Conservation (phyloP, 2,329 filamentous ascomycete genomes). For the Colletotrichum sp. region DNA sequence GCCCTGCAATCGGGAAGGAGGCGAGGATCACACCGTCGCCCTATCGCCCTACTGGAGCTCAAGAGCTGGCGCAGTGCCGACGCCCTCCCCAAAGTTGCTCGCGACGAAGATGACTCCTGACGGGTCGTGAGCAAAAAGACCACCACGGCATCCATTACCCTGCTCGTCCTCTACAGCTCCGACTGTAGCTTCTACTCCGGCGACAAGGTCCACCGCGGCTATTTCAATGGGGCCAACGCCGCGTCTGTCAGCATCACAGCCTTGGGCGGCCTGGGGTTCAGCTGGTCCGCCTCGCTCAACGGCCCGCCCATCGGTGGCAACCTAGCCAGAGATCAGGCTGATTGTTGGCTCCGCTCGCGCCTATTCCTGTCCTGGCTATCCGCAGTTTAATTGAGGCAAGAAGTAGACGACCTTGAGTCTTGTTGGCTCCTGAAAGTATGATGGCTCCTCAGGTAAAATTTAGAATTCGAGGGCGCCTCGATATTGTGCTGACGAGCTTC, state of each 20-base stretch:
- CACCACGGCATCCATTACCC: slow-evolving; percentile 54
- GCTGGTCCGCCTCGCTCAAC: slow-evolving; percentile 70
- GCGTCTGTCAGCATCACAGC: slow-evolving; percentile 66
- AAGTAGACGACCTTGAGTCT: background rate
- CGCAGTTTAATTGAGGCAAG: background rate
- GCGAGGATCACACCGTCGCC: slow-evolving; percentile 40
- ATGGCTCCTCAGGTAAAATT: background rate
- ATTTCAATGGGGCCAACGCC: slow-evolving; percentile 67
- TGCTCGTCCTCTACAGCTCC: background rate
- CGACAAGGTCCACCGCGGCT: slow-evolving; percentile 71
- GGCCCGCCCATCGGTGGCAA: slow-evolving; percentile 64
- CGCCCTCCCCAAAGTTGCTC: slow-evolving; percentile 70
- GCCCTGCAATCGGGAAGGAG: background rate
- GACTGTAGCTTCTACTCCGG: slow-evolving; percentile 80
- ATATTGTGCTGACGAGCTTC: background rate
- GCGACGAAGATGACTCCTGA: slow-evolving; percentile 68
- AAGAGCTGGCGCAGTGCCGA: slow-evolving; percentile 73
- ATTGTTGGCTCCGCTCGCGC: too few species aligned
- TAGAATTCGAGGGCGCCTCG: background rate
- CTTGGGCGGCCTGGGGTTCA: slow-evolving; percentile 72
- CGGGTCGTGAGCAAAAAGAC: slow-evolving; percentile 68
- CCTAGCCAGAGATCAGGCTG: background rate
- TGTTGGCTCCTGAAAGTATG: background rate
- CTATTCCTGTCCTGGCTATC: background rate
- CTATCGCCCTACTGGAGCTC: slow-evolving; percentile 56